Base-by-base conservation (phyloP, 2,329 filamentous ascomycete genomes). In the Penicillium sclerotiorum region DNA sequence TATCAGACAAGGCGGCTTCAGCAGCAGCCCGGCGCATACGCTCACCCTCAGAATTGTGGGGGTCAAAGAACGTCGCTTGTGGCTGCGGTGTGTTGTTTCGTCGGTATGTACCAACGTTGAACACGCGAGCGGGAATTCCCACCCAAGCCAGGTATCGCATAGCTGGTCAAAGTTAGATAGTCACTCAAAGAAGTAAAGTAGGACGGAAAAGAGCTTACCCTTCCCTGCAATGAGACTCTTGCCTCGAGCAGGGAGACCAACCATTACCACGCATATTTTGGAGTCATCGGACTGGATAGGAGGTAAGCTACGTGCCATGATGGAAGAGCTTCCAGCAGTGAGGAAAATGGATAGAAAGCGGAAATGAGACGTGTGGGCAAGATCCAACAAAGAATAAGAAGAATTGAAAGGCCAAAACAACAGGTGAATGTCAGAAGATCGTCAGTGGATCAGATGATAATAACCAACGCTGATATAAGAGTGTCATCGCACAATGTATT, bases 211-310 rank as follows among this genome's bases (percentile, higher is more conserved):
- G 15, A 49, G 69, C 77, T 66, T 78, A 94, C 92, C 91, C 83
- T 96, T 96, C 67, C 95, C 91, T 60, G 94, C 93, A 70, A 99
- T 97, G 72, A 96, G 85, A 77, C 90, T 96, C 82, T 99, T 99
- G 67, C 94, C 94, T 62, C 94, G 82, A 54, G 94, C 94, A 47
- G 94, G 94, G 69, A 99, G 80, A 60, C 94, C 94, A 53, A 99
- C 94, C 94, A 99, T 97, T 64, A 99, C 91, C 58, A 99, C 92
- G 73, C 93, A 97, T 77, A 99, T 95, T 72, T 89, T 90, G 53
- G 90, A 93, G 73, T 96, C 91, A 79, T 97, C 93, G 64, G 89
- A 89, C 89, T 95, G 88, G 58, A n/a, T n/a, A n/a, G 92, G 88
- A 63, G 23, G 37, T 43, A 40, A 39, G 40, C 25, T 12, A n/a